Base-by-base conservation (phyloP, 1,284 basidiomycete species). In the Leccinum angustisporum region DNA sequence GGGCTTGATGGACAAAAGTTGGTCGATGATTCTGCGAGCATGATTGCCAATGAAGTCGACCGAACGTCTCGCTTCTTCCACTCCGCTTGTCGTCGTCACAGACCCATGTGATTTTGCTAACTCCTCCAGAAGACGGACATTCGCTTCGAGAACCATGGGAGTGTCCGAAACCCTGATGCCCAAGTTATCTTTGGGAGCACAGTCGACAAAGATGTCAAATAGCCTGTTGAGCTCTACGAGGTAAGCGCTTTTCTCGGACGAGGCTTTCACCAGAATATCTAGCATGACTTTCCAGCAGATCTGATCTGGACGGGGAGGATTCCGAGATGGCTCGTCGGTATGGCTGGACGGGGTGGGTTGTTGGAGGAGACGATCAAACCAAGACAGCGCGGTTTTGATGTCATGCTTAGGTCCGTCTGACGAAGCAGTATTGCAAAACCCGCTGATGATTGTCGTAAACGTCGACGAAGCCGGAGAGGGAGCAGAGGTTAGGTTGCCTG, bases 351-450 rank as follows among this genome's bases (percentile, higher is more conserved):
- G 66, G 10, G 72, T 59, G 6, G 77, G 76, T 61, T 84, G 81
- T 53, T 78, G 72, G 43, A 88, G 73, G 46, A 92, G 78, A 56
- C 83, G 81, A 57, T 88, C 79, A 69, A 90, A 91, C 92, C 91
- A 94, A 10, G 79, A 72, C 43, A 88, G 68, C 0, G 93, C 93
- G 1, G 84, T 86, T 3, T 78, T 69, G 9, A 87, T 67, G 66
- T 95, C 90, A 6, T 86, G 86, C 30, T 65, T 68, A 18, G 62
- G 31, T 5, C 54, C 54, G 10, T 62, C 46, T 3, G 51, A 56
- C 1, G 58, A 61, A 14, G 62, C 57, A 1, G 75, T 70, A 18
- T 79, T 74, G 66, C 86, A 82, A 72, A 95, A 93, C 0, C 88
- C 89, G 0, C 74, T 71, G 62, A 97, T 83, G 65, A 94, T 82